These are phyloP conservation scores for Purpureocillium lavendulum DNA, from an alignment of 2,329 filamentous ascomycete genomes.

Conservation along the genomic window DNA sequence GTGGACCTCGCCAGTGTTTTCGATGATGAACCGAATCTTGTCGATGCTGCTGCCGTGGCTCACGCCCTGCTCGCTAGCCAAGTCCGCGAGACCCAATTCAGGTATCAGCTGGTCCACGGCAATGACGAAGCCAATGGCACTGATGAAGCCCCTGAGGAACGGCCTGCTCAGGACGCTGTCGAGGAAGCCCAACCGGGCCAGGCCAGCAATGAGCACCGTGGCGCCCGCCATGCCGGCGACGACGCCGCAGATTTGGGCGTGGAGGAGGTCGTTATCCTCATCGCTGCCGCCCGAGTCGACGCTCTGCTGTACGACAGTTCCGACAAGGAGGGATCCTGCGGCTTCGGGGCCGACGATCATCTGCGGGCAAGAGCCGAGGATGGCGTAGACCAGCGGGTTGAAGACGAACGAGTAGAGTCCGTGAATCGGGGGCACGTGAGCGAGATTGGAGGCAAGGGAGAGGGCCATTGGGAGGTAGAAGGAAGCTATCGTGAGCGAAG, in stretches of 20 bases:
- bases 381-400: constrained; percentile 82
- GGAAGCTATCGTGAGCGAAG: constrained; percentile 92
- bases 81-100: constrained; percentile 66
- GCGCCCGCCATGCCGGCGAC: constrained; percentile 81
- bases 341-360: constrained; percentile 95
- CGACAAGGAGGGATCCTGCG: constrained; percentile 82
- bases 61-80: constrained; percentile 57
- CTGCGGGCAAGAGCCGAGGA: constrained; percentile 84
- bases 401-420: constrained; percentile 92
- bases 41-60: constrained; percentile 79
- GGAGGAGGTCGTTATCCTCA: constrained; percentile 55
- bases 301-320: constrained; percentile 72
- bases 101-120: constrained; percentile 91
- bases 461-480: constrained; percentile 98
- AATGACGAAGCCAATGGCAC: constrained; percentile 93
- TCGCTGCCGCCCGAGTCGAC: constrained; percentile 60
- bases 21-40: constrained; percentile 72
- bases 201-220: constrained; percentile 78
- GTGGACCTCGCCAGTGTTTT: constrained; percentile 59
- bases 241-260: constrained; percentile 79
- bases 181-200: constrained; percentile 81
- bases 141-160: constrained; percentile 92
- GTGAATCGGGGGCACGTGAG: constrained; percentile 86
- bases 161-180: constrained; percentile 91
- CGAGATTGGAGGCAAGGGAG: constrained; percentile 85